Percentiles rank a stretch among this genome's conserved stretches.
phyloP scores from a whole-genome alignment of 2,329 filamentous ascomycete genomes.

The Talaromyces sp. region DNA sequence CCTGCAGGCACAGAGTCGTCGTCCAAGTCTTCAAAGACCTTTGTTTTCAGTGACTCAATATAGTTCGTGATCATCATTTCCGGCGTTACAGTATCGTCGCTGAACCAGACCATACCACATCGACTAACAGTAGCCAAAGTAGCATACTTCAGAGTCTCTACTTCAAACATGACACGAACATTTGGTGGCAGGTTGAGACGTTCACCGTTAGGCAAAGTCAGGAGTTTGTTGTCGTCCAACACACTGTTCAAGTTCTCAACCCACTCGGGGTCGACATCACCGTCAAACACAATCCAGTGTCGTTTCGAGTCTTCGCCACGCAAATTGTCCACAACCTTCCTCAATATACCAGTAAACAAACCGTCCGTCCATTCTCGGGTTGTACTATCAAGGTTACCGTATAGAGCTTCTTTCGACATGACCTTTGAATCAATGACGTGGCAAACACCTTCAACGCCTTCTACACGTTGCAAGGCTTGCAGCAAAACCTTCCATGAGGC shows the following conservation, averaged over 20 bases:
- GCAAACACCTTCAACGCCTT: constrained; percentile 86
- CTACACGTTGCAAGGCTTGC: constrained; percentile 83
- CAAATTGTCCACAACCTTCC: constrained; percentile 98
- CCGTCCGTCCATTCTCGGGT: constrained; percentile 99
- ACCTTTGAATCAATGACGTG: constrained; percentile 99
- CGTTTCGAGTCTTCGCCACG: constrained; percentile 94
- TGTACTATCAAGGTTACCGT: constrained; percentile 91
- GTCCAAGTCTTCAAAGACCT: constrained; percentile 89
- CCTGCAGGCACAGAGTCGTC: constrained; percentile 78
- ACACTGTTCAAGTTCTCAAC: constrained; percentile 99
- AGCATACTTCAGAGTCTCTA: constrained; percentile 94
- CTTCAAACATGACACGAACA: constrained; percentile 99
- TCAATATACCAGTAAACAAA: constrained; percentile 92
- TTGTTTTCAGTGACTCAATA: constrained; percentile 71
- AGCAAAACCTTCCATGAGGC: constrained; percentile 89
- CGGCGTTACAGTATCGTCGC: constrained; percentile 90
- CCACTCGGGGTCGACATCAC: constrained; percentile 98
- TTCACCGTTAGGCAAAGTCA: constrained; percentile 95
- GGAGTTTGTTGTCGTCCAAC: constrained; percentile 95
- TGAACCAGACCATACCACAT: constrained; percentile 99
- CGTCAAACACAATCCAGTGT: constrained; percentile 99
- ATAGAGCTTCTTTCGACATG: constrained; percentile 98
- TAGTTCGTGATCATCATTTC: constrained; percentile 92
- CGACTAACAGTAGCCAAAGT: constrained; percentile 98
- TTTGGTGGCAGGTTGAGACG: constrained; percentile 91